Base-by-base conservation (phyloP, 163 green algal genomes). In the Volvox carteri region DNA sequence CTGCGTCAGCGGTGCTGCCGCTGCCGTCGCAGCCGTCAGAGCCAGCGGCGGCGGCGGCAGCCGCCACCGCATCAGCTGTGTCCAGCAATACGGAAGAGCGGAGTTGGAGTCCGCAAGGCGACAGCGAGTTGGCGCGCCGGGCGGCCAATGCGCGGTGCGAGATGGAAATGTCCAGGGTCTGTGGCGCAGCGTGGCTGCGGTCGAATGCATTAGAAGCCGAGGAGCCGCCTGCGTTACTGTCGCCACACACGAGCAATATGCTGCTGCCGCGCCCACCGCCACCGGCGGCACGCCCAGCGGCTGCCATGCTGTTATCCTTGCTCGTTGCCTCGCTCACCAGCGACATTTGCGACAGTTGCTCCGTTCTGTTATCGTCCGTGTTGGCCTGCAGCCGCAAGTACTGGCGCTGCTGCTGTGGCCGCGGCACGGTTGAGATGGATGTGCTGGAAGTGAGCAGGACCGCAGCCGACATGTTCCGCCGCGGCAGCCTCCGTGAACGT, bases 391-490 rank as follows among this genome's bases (percentile, higher is more conserved):
- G n/a, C n/a, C n/a, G n/a, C n/a, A n/a, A n/a, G n/a, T n/a, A 68
- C 16, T 19, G 19, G 14, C 19, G 58, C 58, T n/a, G n/a, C 58
- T 28, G 58, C 58, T 68, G 58, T 19, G n/a, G 6, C 23, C 58
- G 58, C 19, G 12, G 12, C 50, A 19, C 6, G 58, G n/a, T n/a
- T 19, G 58, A 68, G 19, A 58, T 23, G 12, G 58, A 68, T 30
- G 58, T 33, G 58, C 58, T 42, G n/a, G n/a, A n/a, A n/a, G n/a
- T n/a, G 28, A 74, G 62, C 62, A 74, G 62, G 28, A 74, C 62
- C 62, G 68, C 68, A 4, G 68, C 68, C 35, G 68, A 54, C 9
- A 54, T n/a, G 37, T 52, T 77, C 18, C 68, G 68, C 16, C 68
- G 73, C 2, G 42, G 74, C 46, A 67, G 25, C 1, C 74, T 44